These are phyloP conservation scores for Wallacemonas sp. DNA, from an alignment of 208 protist genomes.

Conservation along the genomic window DNA sequence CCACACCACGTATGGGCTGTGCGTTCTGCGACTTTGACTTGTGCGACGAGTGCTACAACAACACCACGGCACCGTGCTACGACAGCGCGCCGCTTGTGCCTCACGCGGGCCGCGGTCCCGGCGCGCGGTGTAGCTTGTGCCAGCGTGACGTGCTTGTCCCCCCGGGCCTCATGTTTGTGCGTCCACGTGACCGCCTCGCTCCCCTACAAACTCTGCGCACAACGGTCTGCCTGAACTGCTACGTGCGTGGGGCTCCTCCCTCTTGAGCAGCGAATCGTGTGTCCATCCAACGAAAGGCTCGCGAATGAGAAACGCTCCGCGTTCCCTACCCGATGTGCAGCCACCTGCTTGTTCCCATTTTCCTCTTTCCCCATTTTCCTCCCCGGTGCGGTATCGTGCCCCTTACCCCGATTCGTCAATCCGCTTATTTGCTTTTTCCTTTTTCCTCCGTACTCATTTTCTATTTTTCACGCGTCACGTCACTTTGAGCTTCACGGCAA, in stretches of 20 bases:
- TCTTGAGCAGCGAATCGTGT: too few species aligned
- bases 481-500: too few species aligned
- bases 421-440: too few species aligned
- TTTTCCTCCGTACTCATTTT: too few species aligned
- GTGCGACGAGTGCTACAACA: background rate
- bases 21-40: constrained; percentile 1
- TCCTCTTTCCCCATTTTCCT: too few species aligned
- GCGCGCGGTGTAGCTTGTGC: background rate
- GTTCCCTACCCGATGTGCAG: too few species aligned
- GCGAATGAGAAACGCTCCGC: too few species aligned
- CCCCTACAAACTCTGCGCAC: background rate
- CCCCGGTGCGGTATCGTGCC: too few species aligned
- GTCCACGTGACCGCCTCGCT: background rate
- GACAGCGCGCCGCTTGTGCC: background rate
- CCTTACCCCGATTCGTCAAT: too few species aligned
- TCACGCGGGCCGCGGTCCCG: background rate
- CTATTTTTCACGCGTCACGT: too few species aligned
- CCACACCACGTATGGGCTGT: background rate
- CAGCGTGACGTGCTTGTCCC: background rate
- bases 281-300: too few species aligned
- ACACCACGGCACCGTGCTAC: background rate
- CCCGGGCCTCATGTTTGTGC: background rate
- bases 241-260: background rate
- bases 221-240: background rate
- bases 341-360: too few species aligned